Evolutionary conservation across 139 green algal genomes (phyloP), one percentile per base, ranked within the genome.

Genomic region (Chlamydomonas sphaeroides): DNA sequence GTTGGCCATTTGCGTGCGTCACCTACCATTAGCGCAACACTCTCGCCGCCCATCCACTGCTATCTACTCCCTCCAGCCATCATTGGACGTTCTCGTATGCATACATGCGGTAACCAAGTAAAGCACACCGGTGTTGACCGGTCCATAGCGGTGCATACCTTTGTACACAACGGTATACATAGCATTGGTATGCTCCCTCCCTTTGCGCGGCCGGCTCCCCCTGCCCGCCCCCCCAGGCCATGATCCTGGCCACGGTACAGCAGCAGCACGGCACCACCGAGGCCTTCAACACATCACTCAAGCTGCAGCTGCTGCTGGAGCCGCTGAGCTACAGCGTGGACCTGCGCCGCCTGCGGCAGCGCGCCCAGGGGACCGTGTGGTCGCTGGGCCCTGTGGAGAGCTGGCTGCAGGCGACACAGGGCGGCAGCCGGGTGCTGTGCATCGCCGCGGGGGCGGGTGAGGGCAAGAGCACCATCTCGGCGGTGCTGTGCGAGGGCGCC

Each of bases 241-340:
- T 20, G 17, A 71, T 71, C 38, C 65, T 71, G 38, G 20, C 2
- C 20, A 35, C 36, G 3, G 65, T 71, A 18, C 38, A 41, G 10
- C 4, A 6, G 38, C 17, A 32, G 36, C 42, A 61, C 42, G 68
- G 68, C 26, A 42, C 42, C 7, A 11, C 17, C 1, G 42, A 45
- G 7, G 28, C 4, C 28, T 75, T 75, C 68, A 42, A 59, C 68
- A 11, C 20, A 5, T 3, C 5, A 5, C 68, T 75, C 33, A 45
- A 45, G 26, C 68, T 75, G 68, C 41, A 41, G 42, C 68, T 75
- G 42, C 26, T 75, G 28, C 68, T 75, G 68, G 28, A 75, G 30
- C 68, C 68, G 42, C 68, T 75, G 14, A n/a, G 30, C 5, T 62
- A 75, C 42, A 4, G 41, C 5, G 68, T 62, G 6, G 68, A 75